A percentile compares a stretch with the other conserved stretches of the same genome.
phyloP scores from a whole-genome alignment of 192 early-diverging fungal species.

The Thoreauomyces humboldtii region DNA sequence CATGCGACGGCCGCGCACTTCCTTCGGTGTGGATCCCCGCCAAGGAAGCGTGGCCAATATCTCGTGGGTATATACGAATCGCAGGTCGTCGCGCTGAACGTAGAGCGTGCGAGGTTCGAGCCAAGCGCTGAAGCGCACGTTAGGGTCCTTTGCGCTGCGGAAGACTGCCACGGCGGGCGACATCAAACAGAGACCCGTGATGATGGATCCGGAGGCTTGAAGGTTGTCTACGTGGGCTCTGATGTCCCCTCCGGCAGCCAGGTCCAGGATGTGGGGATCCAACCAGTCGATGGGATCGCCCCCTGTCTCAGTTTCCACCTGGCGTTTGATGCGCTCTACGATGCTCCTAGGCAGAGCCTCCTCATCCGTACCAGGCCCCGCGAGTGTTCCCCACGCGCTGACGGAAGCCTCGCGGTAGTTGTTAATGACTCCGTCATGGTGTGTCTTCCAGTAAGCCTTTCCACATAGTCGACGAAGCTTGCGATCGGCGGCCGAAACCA shows the following conservation, averaged over 20 bases:
- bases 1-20: slow-evolving; percentile 64
- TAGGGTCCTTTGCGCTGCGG: slow-evolving; percentile 60
- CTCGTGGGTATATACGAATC: slow-evolving; percentile 79
- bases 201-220: slow-evolving; percentile 69
- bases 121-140: slow-evolving; percentile 56
- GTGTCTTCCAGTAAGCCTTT: slow-evolving; percentile 61
- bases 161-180: slow-evolving; percentile 73
- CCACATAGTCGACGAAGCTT: slow-evolving; percentile 53
- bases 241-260: slow-evolving; percentile 66
- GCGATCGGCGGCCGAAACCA: slow-evolving; percentile 10
- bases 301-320: slow-evolving; percentile 52
- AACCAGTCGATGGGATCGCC: slow-evolving; percentile 50
- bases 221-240: slow-evolving; percentile 80
- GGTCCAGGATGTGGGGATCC: slow-evolving; percentile 76
- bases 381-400: slow-evolving; percentile 54
- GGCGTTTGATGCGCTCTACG: slow-evolving; percentile 54
- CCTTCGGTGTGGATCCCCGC: too few species aligned
- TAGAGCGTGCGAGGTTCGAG: slow-evolving; percentile 69
- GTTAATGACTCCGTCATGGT: slow-evolving; percentile 77
- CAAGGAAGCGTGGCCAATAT: too few species aligned
- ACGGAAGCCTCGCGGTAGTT: slow-evolving; percentile 70
- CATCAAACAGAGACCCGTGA: slow-evolving; percentile 72
- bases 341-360: slow-evolving; percentile 28
- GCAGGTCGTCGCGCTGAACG: slow-evolving; percentile 66
- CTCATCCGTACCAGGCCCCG: not conserved